Evolutionary conservation across 2,329 filamentous ascomycete genomes (phyloP), one percentile per base, ranked within the genome.

Genomic region (Pseudopithomyces maydicus): DNA sequence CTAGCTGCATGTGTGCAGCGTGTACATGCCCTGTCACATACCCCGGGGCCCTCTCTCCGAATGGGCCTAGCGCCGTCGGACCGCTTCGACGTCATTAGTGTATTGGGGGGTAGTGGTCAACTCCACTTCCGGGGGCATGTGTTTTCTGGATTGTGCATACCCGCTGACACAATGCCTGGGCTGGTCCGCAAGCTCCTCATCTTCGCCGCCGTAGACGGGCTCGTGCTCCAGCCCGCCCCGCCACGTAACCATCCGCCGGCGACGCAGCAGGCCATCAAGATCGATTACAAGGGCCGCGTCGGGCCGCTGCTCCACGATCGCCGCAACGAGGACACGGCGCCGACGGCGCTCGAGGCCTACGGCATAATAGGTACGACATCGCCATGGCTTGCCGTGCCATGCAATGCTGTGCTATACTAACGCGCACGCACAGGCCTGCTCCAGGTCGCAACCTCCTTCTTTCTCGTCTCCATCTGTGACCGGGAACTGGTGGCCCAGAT

Each of bases 401-500:
- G 19, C 5, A 7, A 11, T 11, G 6, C 35, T 6, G 35, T 3
- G 5, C 6, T 11, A 36, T 17, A 17, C 39, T 50, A 19, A 56
- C 64, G 53, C 20, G 23, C 20, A 23, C 4, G 10, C 35, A 1
- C 48, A 98, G 94, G 95, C 20, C 80, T 99, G 1, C 84, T 99
- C 43, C 91, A 88, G 35, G 85, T 98, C 57, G 90, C 92, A 20
- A 90, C 88, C 36, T 85, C 88, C 26, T 90, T 88, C 62, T 98
- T 94, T 76, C 84, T 99, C 6, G 85, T 99, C 56, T 89, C 91
- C 11, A 96, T 99, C 68, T 92, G 89, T 20, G 86, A 88, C 56
- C 90, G 94, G 45, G 86, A 96, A 69, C 91, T 96, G 74, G 92
- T 98, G 48, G 95, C 95, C 2, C 89, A 93, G 62, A 87, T 98